phyloP scores from a whole-genome alignment of 306 rosid genomes.

The Vigna reflexopilosa region DNA sequence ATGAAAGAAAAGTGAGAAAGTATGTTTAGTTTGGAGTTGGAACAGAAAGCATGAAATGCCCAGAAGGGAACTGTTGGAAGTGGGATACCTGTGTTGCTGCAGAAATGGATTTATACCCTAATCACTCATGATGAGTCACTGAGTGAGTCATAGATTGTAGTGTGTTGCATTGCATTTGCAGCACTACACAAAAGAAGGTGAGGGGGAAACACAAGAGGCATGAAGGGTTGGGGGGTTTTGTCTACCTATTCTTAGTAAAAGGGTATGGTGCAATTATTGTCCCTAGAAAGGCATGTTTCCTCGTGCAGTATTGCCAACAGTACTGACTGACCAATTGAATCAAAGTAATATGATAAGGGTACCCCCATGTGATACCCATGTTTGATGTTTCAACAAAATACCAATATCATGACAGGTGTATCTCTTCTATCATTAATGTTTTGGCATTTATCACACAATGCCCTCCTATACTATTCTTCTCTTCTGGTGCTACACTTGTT shows the following conservation, averaged over 20 bases:
- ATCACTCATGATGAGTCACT: not conserved
- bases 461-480: not conserved
- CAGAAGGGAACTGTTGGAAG: slow-evolving; percentile 39
- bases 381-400: slow-evolving; percentile 26
- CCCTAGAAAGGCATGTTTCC: slow-evolving; percentile 51
- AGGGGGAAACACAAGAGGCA: slow-evolving; percentile 41
- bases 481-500: not conserved
- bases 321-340: slow-evolving; percentile 49
- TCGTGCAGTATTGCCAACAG: slow-evolving; percentile 47
- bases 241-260: slow-evolving; percentile 47
- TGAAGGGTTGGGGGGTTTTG: slow-evolving; percentile 23
- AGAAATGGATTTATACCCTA: slow-evolving; percentile 41
- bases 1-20: not conserved
- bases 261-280: slow-evolving; percentile 46
- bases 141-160: not conserved
- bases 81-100: slow-evolving; percentile 48
- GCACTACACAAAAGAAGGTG: not conserved
- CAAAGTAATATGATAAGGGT: slow-evolving; percentile 33
- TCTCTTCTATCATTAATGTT: slow-evolving; percentile 32
- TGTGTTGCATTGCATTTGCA: too few species aligned
- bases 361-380: slow-evolving; percentile 53
- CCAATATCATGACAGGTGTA: slow-evolving; percentile 43
- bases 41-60: slow-evolving; percentile 42
- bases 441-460: slow-evolving; percentile 35
- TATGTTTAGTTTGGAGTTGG: slow-evolving; percentile 4